phyloP scores from a whole-genome alignment of 306 rosid species.

The Gleditsia sinensis region DNA sequence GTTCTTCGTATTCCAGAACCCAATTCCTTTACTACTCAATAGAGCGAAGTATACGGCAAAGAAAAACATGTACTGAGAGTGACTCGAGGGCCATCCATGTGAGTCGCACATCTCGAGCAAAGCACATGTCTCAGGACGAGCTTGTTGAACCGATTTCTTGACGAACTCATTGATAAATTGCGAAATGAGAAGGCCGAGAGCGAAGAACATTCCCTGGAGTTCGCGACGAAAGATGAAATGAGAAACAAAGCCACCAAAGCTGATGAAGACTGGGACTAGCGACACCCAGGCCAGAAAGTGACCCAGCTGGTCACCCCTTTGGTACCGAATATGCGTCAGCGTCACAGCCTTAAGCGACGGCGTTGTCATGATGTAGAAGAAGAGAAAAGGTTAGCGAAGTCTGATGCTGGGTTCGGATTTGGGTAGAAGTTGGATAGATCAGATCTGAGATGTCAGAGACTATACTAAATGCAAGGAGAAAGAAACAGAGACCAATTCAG shows the following conservation, averaged over 20 bases:
- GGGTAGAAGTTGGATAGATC: background rate
- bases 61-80: constrained; percentile 91
- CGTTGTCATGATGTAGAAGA: constrained; percentile 18
- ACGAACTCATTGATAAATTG: constrained; percentile 75
- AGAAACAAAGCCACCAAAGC: constrained; percentile 77
- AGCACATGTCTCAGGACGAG: constrained; percentile 78
- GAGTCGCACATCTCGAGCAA: constrained; percentile 89
- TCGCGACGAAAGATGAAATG: constrained; percentile 97
- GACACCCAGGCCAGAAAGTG: constrained; percentile 89
- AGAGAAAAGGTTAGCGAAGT: background rate
- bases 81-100: constrained; percentile 98
- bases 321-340: constrained; percentile 79
- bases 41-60: constrained; percentile 68
- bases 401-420: background rate
- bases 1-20: constrained; percentile 42
- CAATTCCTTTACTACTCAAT: constrained; percentile 41
- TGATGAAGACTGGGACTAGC: constrained; percentile 81
- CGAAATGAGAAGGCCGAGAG: constrained; percentile 64
- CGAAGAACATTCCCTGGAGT: constrained; percentile 85
- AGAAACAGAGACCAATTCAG: background rate
- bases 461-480: background rate
- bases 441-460: background rate
- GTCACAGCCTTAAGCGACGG: constrained; percentile 71
- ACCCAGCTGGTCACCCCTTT: constrained; percentile 69
- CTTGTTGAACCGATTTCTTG: constrained; percentile 76